phyloP scores from a whole-genome alignment of 2,329 filamentous ascomycete species.

The Talaromyces verruculosus region DNA sequence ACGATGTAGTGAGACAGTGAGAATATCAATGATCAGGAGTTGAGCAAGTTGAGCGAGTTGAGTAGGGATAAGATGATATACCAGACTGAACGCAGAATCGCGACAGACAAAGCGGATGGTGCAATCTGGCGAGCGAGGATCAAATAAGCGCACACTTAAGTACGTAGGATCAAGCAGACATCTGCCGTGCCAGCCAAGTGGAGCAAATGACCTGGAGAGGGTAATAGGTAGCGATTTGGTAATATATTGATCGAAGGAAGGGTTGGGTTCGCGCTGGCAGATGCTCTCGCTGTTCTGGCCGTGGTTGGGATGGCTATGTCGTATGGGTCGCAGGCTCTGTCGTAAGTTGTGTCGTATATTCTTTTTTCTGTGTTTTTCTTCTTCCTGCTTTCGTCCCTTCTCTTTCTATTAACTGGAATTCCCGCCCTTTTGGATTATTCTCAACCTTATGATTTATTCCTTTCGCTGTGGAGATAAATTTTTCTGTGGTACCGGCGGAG shows the following conservation, averaged over 20 bases:
- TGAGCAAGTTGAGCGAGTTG: neutral
- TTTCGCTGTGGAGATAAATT: constrained; percentile 5
- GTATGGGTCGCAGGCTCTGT: neutral
- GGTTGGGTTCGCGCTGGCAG: constrained; percentile 4
- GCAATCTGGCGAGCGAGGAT: constrained; percentile 18
- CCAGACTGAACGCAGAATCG: neutral
- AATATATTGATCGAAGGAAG: neutral
- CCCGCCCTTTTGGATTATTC: neutral
- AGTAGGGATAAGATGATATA: neutral
- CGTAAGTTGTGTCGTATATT: neutral
- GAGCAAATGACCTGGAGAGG: neutral
- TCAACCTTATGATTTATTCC: neutral
- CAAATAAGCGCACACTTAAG: constrained; percentile 14
- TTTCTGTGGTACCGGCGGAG: constrained; percentile 15
- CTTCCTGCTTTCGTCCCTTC: neutral
- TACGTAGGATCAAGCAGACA: neutral
- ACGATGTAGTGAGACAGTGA: neutral
- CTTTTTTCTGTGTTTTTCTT: neutral
- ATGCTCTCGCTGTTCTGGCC: constrained; percentile 7
- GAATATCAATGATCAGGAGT: neutral
- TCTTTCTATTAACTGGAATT: neutral
- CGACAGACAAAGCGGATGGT: constrained; percentile 16
- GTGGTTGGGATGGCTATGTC: neutral
- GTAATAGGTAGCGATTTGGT: neutral
- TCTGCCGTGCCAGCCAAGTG: constrained; percentile 11